Evolutionary conservation across 768 basidiomycete genomes (phyloP).

Genomic region (Tylopilus sp.): DNA sequence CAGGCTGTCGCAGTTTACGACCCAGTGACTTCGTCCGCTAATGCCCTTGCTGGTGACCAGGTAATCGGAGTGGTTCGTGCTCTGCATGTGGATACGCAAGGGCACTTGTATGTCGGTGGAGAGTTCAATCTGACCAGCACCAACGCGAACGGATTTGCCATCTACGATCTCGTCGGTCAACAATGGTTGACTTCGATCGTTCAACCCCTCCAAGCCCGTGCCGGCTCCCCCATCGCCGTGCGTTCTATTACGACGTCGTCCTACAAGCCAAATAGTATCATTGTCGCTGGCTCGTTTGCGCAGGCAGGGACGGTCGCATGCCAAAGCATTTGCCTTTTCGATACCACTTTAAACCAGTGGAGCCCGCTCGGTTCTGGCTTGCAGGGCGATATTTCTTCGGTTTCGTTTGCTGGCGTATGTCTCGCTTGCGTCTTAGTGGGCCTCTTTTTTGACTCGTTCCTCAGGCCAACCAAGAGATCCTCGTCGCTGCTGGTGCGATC

Average conservation of each 20-base stretch:
- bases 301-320: slow-evolving; percentile 75
- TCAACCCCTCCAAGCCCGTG: slow-evolving; percentile 55
- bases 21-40: slow-evolving; percentile 42
- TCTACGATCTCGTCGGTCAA: slow-evolving; percentile 70
- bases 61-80: slow-evolving; percentile 73
- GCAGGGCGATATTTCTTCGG: slow-evolving; percentile 72
- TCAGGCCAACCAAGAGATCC: slow-evolving; percentile 60
- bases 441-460: slow-evolving; percentile 9
- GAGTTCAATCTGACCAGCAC: slow-evolving; percentile 65
- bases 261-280: slow-evolving; percentile 55
- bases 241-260: slow-evolving; percentile 65
- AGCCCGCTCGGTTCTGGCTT: slow-evolving; percentile 74
- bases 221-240: slow-evolving; percentile 59
- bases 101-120: slow-evolving; percentile 79
- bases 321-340: slow-evolving; percentile 74
- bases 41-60: slow-evolving; percentile 56
- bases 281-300: slow-evolving; percentile 87
- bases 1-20: slow-evolving; percentile 74
- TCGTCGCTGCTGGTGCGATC: slow-evolving; percentile 82
- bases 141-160: slow-evolving; percentile 63
- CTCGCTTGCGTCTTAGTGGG: neutral
- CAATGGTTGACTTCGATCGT: slow-evolving; percentile 59
- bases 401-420: slow-evolving; percentile 80
- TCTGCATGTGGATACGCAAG: slow-evolving; percentile 62
- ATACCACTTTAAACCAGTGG: slow-evolving; percentile 73